Evolutionary conservation across 441 rosid species (phyloP).

Genomic region (Syzygium syzygioides): DNA sequence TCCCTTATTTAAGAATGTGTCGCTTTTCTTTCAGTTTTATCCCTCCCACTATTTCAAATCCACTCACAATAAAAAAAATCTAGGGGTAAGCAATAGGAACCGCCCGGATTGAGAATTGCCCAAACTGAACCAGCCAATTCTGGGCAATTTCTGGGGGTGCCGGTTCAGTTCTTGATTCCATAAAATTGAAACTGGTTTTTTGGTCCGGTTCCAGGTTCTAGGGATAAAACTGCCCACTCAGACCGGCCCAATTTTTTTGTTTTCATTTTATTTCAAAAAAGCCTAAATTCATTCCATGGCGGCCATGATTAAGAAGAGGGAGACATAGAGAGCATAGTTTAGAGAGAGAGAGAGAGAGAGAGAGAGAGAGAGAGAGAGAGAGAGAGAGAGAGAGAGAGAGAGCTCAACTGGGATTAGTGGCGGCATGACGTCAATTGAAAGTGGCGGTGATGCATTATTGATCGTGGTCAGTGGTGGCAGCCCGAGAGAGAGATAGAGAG

Average conservation of each 20-base stretch:
- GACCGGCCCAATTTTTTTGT: too few species aligned
- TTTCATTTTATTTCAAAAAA: too few species aligned
- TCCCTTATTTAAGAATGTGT: neutral
- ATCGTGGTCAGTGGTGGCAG: fast-evolving
- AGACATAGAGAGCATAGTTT: neutral
- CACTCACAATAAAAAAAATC: neutral
- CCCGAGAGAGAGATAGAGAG: fast-evolving
- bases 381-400: fast-evolving
- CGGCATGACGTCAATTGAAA: fast-evolving
- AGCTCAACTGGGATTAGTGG: fast-evolving
- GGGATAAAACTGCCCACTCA: too few species aligned
- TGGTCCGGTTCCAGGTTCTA: too few species aligned
- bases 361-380: neutral
- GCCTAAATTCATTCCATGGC: too few species aligned
- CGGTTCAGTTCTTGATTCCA: too few species aligned
- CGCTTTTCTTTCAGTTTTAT: too few species aligned
- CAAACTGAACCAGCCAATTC: too few species aligned
- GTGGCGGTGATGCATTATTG: fast-evolving
- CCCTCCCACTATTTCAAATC: neutral
- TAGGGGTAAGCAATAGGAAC: too few species aligned
- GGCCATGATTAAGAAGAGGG: neutral
- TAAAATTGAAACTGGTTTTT: too few species aligned
- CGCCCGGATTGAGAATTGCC: too few species aligned
- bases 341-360: neutral
- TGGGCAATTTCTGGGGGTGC: too few species aligned